phyloP scores from a whole-genome alignment of 1,284 basidiomycete species.

The Spongiforma sp. region DNA sequence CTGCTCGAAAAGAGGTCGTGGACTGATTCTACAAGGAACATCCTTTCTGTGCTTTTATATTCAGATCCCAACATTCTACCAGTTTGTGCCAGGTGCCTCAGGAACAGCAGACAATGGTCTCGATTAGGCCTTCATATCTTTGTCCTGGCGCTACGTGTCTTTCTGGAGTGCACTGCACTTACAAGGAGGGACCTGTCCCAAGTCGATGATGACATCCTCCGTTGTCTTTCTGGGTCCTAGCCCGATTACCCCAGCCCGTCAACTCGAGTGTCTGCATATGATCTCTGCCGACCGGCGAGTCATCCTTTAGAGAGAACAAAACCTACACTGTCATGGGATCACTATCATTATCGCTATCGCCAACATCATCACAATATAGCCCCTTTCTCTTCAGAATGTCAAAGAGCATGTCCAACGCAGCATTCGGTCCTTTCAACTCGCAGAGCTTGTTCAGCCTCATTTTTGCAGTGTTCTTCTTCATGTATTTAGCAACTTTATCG shows the following conservation, averaged over 20 bases:
- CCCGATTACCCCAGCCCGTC: background rate
- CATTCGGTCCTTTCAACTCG: too few relatives aligned
- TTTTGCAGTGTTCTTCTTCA: too few relatives aligned
- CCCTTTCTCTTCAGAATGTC: too few relatives aligned
- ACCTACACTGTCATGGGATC: too few relatives aligned
- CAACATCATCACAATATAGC: too few relatives aligned
- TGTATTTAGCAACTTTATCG: too few relatives aligned
- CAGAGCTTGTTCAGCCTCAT: too few relatives aligned
- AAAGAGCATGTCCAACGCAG: too few relatives aligned
- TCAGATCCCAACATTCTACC: conserved; percentile 25
- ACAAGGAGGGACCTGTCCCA: conserved; percentile 20
- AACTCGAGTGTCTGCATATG: conserved; percentile 24
- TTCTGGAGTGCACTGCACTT: conserved; percentile 29
- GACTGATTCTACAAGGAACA: conserved; percentile 46
- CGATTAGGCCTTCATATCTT: conserved; percentile 9
- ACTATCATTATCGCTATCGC: too few relatives aligned
- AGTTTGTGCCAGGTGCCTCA: conserved; percentile 38
- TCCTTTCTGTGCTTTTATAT: conserved; percentile 51
- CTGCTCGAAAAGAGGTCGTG: conserved; percentile 47
- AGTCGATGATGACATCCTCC: conserved; percentile 21
- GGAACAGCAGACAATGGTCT: conserved; percentile 28
- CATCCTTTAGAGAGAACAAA: too few relatives aligned
- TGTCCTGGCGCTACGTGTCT: conserved; percentile 22
- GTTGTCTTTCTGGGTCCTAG: conserved; percentile 3
- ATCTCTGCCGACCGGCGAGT: too few relatives aligned